Evolutionary conservation across 78 protist genomes (phyloP), one percentile per base, ranked within the genome.

Genomic region (Dictyostelium firmibasis): DNA sequence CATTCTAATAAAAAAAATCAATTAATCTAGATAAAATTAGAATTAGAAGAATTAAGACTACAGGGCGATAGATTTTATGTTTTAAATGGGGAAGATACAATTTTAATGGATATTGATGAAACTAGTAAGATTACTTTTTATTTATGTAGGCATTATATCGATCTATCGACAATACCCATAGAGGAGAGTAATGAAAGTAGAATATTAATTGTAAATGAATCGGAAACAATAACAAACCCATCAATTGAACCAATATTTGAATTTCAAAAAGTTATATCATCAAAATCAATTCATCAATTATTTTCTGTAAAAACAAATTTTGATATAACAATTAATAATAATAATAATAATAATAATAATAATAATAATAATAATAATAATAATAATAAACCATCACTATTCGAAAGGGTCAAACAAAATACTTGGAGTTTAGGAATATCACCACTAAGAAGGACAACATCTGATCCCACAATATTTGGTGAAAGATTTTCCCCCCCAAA

Each of bases 361-460:
- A 57, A 57, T 57, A 57, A 11, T 20, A 57, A 20, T 20, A 57
- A 57, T 57, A 57, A 57, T 20, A 33, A 18, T 8, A 16, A 4
- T 35, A 4, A 11, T 25, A n/a, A 23, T 60, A 43, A 69, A 69
- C 94, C 85, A 16, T 77, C 94, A 23, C 23, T 75, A 14, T 88
- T 88, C 43, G 94, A 88, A 47, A 67, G 94, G 6, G 94, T 88
- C 9, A 20, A 60, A 47, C 94, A 88, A 25, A 88, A 88, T 83
- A 88, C 94, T n/a, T 88, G 94, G 94, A 88, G 86, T 81, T 64
- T 88, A 18, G 94, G 94, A 18, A 81, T 88, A 13, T 88, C 94
- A n/a, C 94, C 94, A 33, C 60, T 88, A 10, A 41, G 94, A n/a
- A 47, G 94, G 35, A 88, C 94, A 20, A 88, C 94, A 3, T 88